Evolutionary conservation across 441 rosid genomes (phyloP).

Genomic region (Gossypium lobatum): DNA sequence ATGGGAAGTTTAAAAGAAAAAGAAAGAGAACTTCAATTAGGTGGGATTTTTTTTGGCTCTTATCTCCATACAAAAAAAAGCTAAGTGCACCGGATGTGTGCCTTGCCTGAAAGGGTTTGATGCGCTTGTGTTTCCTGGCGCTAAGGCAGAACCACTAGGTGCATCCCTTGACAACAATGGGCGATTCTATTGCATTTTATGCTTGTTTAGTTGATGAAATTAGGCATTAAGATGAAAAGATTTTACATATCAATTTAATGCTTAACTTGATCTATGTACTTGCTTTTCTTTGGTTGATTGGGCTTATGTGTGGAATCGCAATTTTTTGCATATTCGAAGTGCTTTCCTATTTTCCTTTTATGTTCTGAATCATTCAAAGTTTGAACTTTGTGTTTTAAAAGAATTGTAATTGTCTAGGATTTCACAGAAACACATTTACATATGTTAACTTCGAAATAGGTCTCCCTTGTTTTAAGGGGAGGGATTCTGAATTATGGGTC

Average conservation of each 20-base stretch:
- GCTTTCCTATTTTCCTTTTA: background rate
- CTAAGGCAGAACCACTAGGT: too few relatives aligned
- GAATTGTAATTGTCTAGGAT: background rate
- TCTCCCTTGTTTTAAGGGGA: constrained; percentile 4
- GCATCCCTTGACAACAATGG: too few relatives aligned
- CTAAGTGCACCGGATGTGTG: background rate
- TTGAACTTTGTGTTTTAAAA: background rate
- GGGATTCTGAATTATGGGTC: background rate
- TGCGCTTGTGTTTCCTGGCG: too few relatives aligned
- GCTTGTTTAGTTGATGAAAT: background rate
- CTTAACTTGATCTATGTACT: background rate
- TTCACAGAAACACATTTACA: background rate
- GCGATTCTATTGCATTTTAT: background rate
- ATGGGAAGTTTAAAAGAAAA: background rate
- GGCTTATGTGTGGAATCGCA: background rate
- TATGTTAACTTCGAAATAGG: background rate
- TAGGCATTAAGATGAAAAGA: background rate
- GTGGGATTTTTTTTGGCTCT: background rate
- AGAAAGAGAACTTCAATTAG: background rate
- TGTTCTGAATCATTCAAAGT: background rate
- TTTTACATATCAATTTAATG: background rate
- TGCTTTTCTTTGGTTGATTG: background rate
- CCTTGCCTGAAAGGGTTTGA: background rate
- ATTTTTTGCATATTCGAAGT: background rate
- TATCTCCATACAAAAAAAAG: too few relatives aligned